phyloP scores from a whole-genome alignment of 163 green algal species.

The Trebouxiophyceae sp. region DNA sequence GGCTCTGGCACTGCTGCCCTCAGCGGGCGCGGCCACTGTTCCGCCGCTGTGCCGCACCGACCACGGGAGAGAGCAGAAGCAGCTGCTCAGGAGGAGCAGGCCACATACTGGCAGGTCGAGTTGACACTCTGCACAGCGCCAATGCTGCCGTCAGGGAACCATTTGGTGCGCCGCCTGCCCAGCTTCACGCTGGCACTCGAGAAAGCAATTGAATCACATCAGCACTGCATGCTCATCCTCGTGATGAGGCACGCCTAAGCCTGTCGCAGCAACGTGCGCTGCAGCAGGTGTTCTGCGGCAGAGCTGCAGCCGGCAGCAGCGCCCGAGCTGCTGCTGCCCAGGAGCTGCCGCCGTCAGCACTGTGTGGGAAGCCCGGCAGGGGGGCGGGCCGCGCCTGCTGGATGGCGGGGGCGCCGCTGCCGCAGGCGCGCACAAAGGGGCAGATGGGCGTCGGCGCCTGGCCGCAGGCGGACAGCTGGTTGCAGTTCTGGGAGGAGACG shows the following conservation, averaged over 20 bases:
- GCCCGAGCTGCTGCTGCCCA: no score
- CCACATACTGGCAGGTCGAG: not conserved
- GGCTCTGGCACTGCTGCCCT: no score
- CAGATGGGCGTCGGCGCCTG: constrained; percentile 27
- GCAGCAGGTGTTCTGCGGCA: no score
- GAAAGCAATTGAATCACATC: not conserved
- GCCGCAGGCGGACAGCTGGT: constrained; percentile 6
- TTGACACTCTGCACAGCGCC: not conserved
- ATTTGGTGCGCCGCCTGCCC: not conserved
- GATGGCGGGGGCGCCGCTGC: not conserved
- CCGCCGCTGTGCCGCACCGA: no score
- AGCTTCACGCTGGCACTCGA: not conserved
- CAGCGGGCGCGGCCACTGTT: no score
- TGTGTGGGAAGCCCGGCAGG: not conserved
- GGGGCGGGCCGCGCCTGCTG: not conserved
- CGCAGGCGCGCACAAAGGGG: constrained; percentile 28
- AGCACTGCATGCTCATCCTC: not conserved
- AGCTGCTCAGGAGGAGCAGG: not conserved
- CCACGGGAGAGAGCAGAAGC: no score
- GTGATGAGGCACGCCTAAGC: not conserved
- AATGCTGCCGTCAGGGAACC: not conserved
- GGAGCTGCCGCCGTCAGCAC: not conserved
- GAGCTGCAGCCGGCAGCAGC: no score
- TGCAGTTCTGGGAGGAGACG: constrained; percentile 12
- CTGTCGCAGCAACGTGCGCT: no score